These are phyloP conservation scores for Ogataea saltuana DNA, from an alignment of 805 yeast genomes.

Conservation along the genomic window DNA sequence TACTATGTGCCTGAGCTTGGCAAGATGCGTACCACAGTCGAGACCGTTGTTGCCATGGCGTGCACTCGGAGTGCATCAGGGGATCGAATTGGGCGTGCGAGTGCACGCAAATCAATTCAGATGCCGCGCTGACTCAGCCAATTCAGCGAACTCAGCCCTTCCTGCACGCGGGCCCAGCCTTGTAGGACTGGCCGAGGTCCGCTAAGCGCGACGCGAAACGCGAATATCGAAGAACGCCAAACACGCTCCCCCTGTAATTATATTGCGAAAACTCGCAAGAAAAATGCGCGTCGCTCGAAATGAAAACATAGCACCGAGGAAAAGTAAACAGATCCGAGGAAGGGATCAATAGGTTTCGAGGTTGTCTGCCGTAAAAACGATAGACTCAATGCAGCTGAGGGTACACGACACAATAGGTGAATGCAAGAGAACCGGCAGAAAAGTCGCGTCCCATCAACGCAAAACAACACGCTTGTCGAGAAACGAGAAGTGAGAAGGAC, in stretches of 20 bases:
- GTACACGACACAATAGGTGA: background rate
- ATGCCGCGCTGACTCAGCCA: too few species aligned
- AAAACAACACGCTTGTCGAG: background rate
- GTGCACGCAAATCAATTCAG: too few species aligned
- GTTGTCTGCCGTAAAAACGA: background rate
- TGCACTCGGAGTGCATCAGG: too few species aligned
- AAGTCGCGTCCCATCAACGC: constrained; percentile 1
- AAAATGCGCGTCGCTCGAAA: background rate
- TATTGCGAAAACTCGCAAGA: constrained; percentile 1
- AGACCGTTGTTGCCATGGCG: too few species aligned
- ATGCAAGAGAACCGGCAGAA: background rate
- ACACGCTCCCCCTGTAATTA: constrained; percentile 3
- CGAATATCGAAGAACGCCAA: constrained; percentile 3
- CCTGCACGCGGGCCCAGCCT: background rate
- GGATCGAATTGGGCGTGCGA: too few species aligned
- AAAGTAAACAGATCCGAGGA: constrained; percentile 1
- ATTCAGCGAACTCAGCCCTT: too few species aligned
- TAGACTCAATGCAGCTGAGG: background rate
- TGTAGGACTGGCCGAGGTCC: constrained; percentile 1
- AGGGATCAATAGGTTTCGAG: constrained; percentile 1
- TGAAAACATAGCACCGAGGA: background rate
- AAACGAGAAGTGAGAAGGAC: background rate
- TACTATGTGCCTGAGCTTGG: too few species aligned
- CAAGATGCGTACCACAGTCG: too few species aligned
- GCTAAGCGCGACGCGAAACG: constrained; percentile 5